Conservation (phyloP, 1,139 yeast genomes). For the Protomyces inundatus region DNA sequence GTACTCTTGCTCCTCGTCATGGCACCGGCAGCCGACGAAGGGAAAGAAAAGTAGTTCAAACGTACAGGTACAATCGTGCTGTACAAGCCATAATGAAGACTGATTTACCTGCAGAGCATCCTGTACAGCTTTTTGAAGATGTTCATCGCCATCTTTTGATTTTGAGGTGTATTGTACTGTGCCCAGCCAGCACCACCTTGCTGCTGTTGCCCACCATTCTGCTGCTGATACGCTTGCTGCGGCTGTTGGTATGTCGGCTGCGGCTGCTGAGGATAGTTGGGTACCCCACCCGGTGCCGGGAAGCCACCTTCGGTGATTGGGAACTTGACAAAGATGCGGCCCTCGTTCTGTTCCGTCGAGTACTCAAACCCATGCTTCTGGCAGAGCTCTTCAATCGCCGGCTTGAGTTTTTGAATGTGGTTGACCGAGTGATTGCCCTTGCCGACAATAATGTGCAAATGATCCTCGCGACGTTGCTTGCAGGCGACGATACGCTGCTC, state of each 20-base stretch:
- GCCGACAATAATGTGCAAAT: slow-evolving; percentile 67
- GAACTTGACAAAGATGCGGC: slow-evolving; percentile 71
- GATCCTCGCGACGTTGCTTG: slow-evolving; percentile 53
- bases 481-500: slow-evolving; percentile 69
- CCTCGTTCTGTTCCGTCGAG: slow-evolving; percentile 65
- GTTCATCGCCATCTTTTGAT: slow-evolving; percentile 11
- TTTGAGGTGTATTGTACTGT: slow-evolving; percentile 20
- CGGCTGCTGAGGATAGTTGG: slow-evolving; percentile 9
- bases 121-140: slow-evolving; percentile 11
- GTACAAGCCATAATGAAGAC: not conserved
- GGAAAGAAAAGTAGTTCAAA: not conserved
- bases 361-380: slow-evolving; percentile 56
- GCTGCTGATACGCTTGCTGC: slow-evolving; percentile 31
- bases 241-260: slow-evolving; percentile 12
- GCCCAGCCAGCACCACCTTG: slow-evolving; percentile 16
- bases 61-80: not conserved
- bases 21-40: not conserved
- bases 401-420: slow-evolving; percentile 82
- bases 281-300: slow-evolving; percentile 20
- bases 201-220: slow-evolving; percentile 35
- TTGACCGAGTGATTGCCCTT: slow-evolving; percentile 79
- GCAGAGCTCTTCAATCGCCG: slow-evolving; percentile 79
- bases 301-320: slow-evolving; percentile 32
- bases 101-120: slow-evolving; percentile 6
- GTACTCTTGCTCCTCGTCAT: slow-evolving; percentile 3